Evolutionary conservation across 441 rosid species (phyloP).

Genomic region (Theobroma grandiflorum): DNA sequence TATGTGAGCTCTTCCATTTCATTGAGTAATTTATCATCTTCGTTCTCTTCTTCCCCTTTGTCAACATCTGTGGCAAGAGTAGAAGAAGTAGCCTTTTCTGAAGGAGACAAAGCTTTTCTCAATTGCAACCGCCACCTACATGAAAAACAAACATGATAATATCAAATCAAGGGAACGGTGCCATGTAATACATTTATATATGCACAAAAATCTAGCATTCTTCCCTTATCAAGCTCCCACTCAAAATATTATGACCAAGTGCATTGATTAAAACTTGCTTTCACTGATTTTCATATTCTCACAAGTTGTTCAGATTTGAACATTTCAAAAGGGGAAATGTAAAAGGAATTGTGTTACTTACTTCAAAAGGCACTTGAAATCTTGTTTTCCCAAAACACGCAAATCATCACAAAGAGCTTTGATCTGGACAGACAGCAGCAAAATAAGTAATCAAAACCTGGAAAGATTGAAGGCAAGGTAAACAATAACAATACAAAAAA

Average conservation of each 20-base stretch:
- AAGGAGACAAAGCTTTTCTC: slow-evolving; percentile 75
- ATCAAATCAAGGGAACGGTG: neutral
- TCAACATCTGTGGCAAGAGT: slow-evolving; percentile 42
- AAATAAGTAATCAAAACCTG: slow-evolving; percentile 15
- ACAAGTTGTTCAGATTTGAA: neutral
- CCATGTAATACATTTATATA: neutral
- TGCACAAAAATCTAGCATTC: slow-evolving; percentile 4
- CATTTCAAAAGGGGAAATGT: neutral
- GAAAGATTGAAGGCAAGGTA: neutral
- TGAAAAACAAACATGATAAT: slow-evolving; percentile 4
- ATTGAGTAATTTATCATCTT: slow-evolving; percentile 82
- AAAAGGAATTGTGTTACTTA: slow-evolving; percentile 42
- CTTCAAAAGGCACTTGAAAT: slow-evolving; percentile 90
- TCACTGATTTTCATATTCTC: neutral
- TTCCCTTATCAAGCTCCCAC: neutral
- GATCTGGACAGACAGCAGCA: slow-evolving; percentile 50
- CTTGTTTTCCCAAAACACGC: slow-evolving; percentile 89
- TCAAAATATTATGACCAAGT: neutral
- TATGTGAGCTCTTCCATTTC: slow-evolving; percentile 90
- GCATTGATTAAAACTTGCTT: neutral
- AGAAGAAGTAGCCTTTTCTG: slow-evolving; percentile 57
- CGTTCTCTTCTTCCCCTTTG: slow-evolving; percentile 60
- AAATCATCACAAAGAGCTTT: slow-evolving; percentile 90
- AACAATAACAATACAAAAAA: slow-evolving; percentile 13
- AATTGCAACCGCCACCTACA: slow-evolving; percentile 89